Percentiles rank a stretch among this genome's conserved stretches.
Conservation (phyloP, 1,284 basidiomycete genomes). For the Sporisorium graminicola region DNA sequence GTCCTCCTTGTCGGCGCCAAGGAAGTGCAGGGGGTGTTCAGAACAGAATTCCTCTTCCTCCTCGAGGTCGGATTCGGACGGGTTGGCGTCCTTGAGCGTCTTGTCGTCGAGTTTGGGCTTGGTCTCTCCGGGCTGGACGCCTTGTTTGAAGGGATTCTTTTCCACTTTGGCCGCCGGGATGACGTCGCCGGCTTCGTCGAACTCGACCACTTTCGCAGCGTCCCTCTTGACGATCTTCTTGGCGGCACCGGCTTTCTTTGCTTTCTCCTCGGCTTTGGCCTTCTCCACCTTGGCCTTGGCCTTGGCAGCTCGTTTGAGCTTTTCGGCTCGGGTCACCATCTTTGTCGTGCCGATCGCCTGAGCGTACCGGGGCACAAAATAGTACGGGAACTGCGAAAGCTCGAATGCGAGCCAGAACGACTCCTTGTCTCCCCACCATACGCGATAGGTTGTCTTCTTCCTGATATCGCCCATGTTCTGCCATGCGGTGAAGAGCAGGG, state of each 20-base stretch:
- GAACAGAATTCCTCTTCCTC: slow-evolving; percentile 43
- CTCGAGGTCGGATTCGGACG: neutral
- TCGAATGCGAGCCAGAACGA: slow-evolving; percentile 56
- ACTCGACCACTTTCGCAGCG: slow-evolving; percentile 12
- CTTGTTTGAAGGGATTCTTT: slow-evolving; percentile 23
- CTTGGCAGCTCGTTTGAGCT: slow-evolving; percentile 12
- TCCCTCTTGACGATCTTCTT: neutral
- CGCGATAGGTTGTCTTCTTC: slow-evolving; percentile 49
- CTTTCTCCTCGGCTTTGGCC: slow-evolving; percentile 6
- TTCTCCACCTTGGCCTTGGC: slow-evolving; percentile 23
- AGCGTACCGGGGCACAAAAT: slow-evolving; percentile 48
- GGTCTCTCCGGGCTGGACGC: slow-evolving; percentile 16
- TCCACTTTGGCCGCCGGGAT: neutral
- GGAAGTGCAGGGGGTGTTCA: slow-evolving; percentile 48
- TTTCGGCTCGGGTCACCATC: slow-evolving; percentile 14
- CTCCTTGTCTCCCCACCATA: slow-evolving; percentile 53
- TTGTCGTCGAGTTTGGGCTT: slow-evolving; percentile 2
- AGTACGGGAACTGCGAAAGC: slow-evolving; percentile 48
- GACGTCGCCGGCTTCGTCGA: slow-evolving; percentile 18
- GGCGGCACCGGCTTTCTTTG: neutral
- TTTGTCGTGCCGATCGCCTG: slow-evolving; percentile 40
- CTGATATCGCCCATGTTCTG: slow-evolving; percentile 54
- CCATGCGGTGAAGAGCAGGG: slow-evolving; percentile 52
- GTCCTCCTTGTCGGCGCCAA: slow-evolving; percentile 40
- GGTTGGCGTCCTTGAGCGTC: neutral